Evolutionary conservation across 1,139 yeast species (phyloP).

Genomic region (Zygosaccharomyces pseudobailii): DNA sequence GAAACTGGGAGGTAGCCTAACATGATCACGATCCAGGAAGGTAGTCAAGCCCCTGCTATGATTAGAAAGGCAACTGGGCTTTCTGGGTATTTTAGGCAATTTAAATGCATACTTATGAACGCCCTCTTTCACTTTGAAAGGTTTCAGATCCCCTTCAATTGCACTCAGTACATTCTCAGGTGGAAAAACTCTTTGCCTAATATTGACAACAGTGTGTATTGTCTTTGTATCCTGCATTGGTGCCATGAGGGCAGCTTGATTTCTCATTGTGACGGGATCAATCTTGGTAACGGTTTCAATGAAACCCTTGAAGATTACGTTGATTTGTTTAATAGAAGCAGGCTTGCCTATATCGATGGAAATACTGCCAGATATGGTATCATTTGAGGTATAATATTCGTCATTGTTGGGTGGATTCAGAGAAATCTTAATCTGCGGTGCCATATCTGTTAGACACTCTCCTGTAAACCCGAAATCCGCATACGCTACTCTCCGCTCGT

Average conservation of each 20-base stretch:
- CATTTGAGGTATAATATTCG: slow-evolving; percentile 26
- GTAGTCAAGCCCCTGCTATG: slow-evolving; percentile 21
- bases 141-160: slow-evolving; percentile 25
- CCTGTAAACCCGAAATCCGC: not conserved
- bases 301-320: slow-evolving; percentile 25
- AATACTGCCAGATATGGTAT: slow-evolving; percentile 25
- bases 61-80: slow-evolving; percentile 24
- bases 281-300: slow-evolving; percentile 27
- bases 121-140: slow-evolving; percentile 29
- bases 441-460: slow-evolving; percentile 16
- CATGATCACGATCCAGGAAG: slow-evolving; percentile 21
- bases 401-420: slow-evolving; percentile 28
- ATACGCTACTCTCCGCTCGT: not conserved
- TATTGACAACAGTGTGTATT: slow-evolving; percentile 21
- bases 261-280: slow-evolving; percentile 19
- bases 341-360: slow-evolving; percentile 21
- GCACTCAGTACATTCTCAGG: slow-evolving; percentile 33
- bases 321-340: slow-evolving; percentile 23
- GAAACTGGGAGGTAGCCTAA: slow-evolving; percentile 30
- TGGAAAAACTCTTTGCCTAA: slow-evolving; percentile 27
- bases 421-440: slow-evolving; percentile 19
- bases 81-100: slow-evolving; percentile 23
- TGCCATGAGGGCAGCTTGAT: slow-evolving; percentile 22
- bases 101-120: slow-evolving; percentile 25
- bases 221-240: slow-evolving; percentile 27